Percentiles rank a stretch among this genome's conserved stretches.
Evolutionary conservation across 2,329 filamentous ascomycete species (phyloP).

Genomic region (Aspergillaceae sp.): DNA sequence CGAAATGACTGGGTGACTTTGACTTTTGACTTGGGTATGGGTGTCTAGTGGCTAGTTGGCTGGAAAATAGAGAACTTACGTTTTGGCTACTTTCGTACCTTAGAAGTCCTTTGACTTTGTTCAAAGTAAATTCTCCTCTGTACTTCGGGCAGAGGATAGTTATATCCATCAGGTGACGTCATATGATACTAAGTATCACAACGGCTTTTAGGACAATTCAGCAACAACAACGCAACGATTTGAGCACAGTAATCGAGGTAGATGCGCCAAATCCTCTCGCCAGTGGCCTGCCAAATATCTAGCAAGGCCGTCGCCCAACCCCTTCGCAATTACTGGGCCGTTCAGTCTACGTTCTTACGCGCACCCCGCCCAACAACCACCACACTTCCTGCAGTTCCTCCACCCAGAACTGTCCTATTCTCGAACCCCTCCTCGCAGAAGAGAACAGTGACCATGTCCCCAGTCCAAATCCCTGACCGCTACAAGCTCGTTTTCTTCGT

Average conservation of each 20-base stretch:
- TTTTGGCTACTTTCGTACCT: too few species aligned
- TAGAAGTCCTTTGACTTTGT: too few species aligned
- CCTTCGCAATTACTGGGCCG: not conserved
- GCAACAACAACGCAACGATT: not conserved
- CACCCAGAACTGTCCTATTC: not conserved
- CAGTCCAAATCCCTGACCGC: conserved; percentile 15
- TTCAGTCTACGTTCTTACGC: not conserved
- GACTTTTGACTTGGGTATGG: too few species aligned
- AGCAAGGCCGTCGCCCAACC: not conserved
- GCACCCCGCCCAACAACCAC: not conserved
- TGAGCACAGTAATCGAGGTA: not conserved
- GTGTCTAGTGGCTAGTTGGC: too few species aligned
- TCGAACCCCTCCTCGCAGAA: too few species aligned
- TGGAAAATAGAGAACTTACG: too few species aligned
- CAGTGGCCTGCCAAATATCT: not conserved
- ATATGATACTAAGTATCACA: too few species aligned
- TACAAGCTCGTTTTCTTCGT: conserved; percentile 40
- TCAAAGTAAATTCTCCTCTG: too few species aligned
- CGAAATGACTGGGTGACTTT: conserved; percentile 16
- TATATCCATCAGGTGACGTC: too few species aligned
- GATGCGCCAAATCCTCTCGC: not conserved
- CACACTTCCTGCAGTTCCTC: not conserved
- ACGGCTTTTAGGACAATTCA: not conserved
- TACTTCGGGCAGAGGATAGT: too few species aligned
- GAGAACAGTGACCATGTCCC: conserved; percentile 22